Evolutionary conservation across 2,329 filamentous ascomycete species (phyloP), one percentile per base, ranked within the genome.

Genomic region (Aspergillus fumigatiaffinis): DNA sequence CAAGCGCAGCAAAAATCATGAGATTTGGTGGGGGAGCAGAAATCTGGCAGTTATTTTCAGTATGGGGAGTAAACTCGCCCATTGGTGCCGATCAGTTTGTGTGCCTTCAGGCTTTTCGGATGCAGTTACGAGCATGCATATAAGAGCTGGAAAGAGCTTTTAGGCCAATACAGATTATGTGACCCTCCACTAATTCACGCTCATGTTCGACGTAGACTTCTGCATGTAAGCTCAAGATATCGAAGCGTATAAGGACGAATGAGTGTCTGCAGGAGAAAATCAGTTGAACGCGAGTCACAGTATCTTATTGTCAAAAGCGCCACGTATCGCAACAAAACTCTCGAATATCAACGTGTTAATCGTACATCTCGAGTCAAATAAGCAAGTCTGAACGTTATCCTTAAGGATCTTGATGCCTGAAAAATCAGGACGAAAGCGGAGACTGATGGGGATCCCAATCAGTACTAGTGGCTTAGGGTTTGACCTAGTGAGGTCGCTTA

Each of bases 21-120:
- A 79, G 82, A 87, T 82, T 87, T 86, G 79, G 86, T 88, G 80
- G 87, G 88, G 78, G 87, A 88, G 76, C 61, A 67, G 70, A 26
- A 47, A 47, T 47, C 68, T 72, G 68, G 65, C 64, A 64, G 64
- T 65, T 66, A 63, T 65, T 56, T 65, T 63, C 69, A 65, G 61
- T 64, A 63, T 65, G 65, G 68, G 63, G 68, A 65, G 60, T 56
- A 60, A 59, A 63, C 60, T 66, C 63, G 57, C 64, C 67, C 58
- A 61, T 62, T 64, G 63, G 66, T 61, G 61, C 56, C 63, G 64
- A 63, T 62, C 68, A 68, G 55, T 64, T 63, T 68, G 64, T 57
- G 64, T 62, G 53, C 62, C 23, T 64, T 67, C 61, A 67, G 66
- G 64, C 67, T 72, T 65, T 70, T 68, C 56, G 71, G 59, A 73